Evolutionary conservation across 805 yeast genomes (phyloP).

Genomic region (Suhomyces sp.): DNA sequence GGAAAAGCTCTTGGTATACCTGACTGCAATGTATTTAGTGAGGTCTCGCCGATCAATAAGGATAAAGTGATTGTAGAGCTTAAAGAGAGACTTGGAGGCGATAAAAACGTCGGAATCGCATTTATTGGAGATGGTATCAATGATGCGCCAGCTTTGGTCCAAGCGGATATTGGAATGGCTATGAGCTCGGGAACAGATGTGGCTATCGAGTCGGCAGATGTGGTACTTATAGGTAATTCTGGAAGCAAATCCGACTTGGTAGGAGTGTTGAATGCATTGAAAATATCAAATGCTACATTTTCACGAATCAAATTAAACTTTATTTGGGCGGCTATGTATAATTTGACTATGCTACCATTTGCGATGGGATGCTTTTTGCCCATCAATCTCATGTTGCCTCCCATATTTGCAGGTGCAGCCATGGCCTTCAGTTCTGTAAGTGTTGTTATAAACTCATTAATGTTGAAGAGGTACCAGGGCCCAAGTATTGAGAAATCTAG

Average conservation of each 20-base stretch:
- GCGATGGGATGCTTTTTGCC: constrained; percentile 92
- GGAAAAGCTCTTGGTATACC: constrained; percentile 70
- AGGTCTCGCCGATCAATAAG: constrained; percentile 75
- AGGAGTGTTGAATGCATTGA: constrained; percentile 60
- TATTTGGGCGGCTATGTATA: constrained; percentile 83
- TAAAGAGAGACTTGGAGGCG: constrained; percentile 43
- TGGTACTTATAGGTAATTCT: constrained; percentile 61
- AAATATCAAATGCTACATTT: constrained; percentile 69
- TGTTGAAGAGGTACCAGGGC: constrained; percentile 63
- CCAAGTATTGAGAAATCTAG: constrained; percentile 17
- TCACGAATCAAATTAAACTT: constrained; percentile 75
- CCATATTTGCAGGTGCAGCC: constrained; percentile 84
- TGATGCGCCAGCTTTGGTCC: constrained; percentile 93
- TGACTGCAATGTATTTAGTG: constrained; percentile 62
- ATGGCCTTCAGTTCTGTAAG: constrained; percentile 93
- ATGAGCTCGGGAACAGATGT: constrained; percentile 92
- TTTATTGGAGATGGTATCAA: constrained; percentile 98
- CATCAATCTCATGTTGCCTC: constrained; percentile 72
- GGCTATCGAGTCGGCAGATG: constrained; percentile 95
- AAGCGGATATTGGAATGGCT: constrained; percentile 87
- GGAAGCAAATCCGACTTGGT: constrained; percentile 30
- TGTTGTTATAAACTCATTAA: constrained; percentile 77
- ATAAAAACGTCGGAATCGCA: constrained; percentile 49
- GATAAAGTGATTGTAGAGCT: constrained; percentile 60
- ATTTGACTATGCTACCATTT: constrained; percentile 80